Evolutionary conservation across 176 grass and related monocot genomes (phyloP).

Genomic region (Paspalum vaginatum): DNA sequence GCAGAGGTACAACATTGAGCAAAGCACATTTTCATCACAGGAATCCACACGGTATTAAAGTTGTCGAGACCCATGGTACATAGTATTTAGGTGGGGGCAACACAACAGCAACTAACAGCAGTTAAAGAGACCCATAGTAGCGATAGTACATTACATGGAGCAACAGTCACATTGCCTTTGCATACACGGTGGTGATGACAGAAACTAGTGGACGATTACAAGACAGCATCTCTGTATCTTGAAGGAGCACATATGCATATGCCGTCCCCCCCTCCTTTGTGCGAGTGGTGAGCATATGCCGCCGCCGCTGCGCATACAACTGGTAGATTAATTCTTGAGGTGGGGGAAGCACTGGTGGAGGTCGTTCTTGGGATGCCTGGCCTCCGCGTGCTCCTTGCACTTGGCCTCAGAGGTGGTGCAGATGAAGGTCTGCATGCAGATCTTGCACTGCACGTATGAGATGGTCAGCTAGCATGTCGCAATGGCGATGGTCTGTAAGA

Average conservation of each 20-base stretch:
- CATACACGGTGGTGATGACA: conserved; percentile 43
- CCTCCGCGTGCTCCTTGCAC: conserved; percentile 96
- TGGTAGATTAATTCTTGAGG: conserved; percentile 65
- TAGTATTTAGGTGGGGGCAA: too few species aligned
- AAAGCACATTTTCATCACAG: too few species aligned
- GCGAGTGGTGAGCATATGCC: conserved; percentile 9
- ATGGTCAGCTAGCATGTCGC: too few species aligned
- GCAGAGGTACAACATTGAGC: too few species aligned
- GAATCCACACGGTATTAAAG: too few species aligned
- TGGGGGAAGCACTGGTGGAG: conserved; percentile 84
- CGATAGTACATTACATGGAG: too few species aligned
- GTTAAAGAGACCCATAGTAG: too few species aligned
- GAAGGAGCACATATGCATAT: conserved; percentile 35
- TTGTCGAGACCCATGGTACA: too few species aligned
- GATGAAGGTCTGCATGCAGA: conserved; percentile 99
- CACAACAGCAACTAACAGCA: too few species aligned
- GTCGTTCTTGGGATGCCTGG: conserved; percentile 91
- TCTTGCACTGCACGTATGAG: conserved; percentile 73
- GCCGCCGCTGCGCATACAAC: conserved; percentile 11
- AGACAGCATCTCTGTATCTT: neutral
- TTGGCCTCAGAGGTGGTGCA: conserved; percentile 98
- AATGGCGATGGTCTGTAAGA: too few species aligned
- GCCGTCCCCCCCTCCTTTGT: neutral
- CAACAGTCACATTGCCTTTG: neutral
- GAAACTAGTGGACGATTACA: conserved; percentile 44